These are phyloP conservation scores for Brettanomyces anomalus DNA, from an alignment of 805 yeast species.

Conservation along the genomic window DNA sequence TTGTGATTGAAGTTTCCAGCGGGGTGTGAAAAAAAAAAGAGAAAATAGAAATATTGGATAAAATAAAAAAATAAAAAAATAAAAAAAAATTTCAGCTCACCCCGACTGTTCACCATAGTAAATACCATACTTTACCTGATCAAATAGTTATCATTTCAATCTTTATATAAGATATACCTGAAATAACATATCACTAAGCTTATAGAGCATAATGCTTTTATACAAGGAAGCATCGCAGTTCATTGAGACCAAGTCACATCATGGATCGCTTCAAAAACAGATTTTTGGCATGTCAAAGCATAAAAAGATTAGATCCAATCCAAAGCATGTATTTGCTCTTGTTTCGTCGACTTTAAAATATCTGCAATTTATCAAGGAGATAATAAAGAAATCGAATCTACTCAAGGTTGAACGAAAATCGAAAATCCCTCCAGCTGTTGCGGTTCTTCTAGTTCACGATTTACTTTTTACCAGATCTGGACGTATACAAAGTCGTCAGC, in stretches of 20 bases:
- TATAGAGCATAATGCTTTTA: conserved; percentile 22
- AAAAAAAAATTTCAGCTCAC: too few relatives aligned
- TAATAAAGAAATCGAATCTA: conserved; percentile 63
- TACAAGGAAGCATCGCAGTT: conserved; percentile 36
- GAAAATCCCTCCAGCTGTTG: conserved; percentile 42
- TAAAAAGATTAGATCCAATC: conserved; percentile 45
- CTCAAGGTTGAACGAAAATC: conserved; percentile 39
- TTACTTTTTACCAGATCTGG: conserved; percentile 65
- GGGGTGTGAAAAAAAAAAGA: too few relatives aligned
- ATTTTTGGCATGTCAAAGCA: conserved; percentile 42
- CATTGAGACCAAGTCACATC: conserved; percentile 27
- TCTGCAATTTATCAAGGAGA: conserved; percentile 49
- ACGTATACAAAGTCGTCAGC: conserved; percentile 82
- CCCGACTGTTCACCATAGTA: too few relatives aligned
- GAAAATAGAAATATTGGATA: too few relatives aligned
- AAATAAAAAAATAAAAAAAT: too few relatives aligned
- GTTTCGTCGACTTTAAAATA: conserved; percentile 71
- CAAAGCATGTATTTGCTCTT: conserved; percentile 81
- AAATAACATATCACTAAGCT: too few relatives aligned
- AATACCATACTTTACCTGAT: too few relatives aligned
- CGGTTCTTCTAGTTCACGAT: conserved; percentile 71
- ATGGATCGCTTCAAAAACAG: conserved; percentile 47
- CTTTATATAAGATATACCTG: too few relatives aligned
- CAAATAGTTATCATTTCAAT: too few relatives aligned
- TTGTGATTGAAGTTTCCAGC: too few relatives aligned